Evolutionary conservation across 345 rosid genomes (phyloP), one percentile per base, ranked within the genome.

Genomic region (Atalantia buxifolia): DNA sequence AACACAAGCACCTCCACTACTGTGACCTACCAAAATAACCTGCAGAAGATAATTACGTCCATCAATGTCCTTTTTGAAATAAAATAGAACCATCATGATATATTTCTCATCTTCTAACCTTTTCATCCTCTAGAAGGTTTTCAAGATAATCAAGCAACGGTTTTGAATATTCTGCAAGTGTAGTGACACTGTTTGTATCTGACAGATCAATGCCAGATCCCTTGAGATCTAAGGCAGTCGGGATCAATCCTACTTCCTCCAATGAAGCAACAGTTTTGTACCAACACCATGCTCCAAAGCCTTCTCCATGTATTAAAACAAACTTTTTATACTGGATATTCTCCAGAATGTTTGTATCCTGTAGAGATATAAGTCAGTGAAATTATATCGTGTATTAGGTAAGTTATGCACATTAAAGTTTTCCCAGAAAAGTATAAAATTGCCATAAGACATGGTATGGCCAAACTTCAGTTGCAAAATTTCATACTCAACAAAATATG

Each of bases 221-320:
- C 30, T 87, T 83, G 80, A 95, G 96, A 86, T 93, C 97, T 18
- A 95, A 35, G 21, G 97, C 94, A 25, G 84, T 78, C 21, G 99
- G 94, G 76, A 80, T 82, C 69, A 92, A 86, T 65, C 98, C 94
- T 6, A 85, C 92, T 88, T 95, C 99, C 87, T 95, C 98, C 81
- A 93, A 77, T 38, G 85, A 88, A 78, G 94, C 90, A 79, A 95
- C 84, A 7, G 91, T 89, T 83, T 95, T 93, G 84, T 95, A 95
- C 99, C 99, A 95, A 87, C 98, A 93, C 99, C 99, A 95, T 25
- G 99, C 99, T 61, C 99, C 99, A 87, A 92, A 95, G 1, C 99
- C 99, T 86, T 91, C 99, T 80, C 99, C 99, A 16, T 95, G 98
- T 71, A 95, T 84, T 74, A 95, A 65, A 22, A 95, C 83, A 21